phyloP scores from a whole-genome alignment of 2,329 filamentous ascomycete species.

The Alternaria gansuensis region DNA sequence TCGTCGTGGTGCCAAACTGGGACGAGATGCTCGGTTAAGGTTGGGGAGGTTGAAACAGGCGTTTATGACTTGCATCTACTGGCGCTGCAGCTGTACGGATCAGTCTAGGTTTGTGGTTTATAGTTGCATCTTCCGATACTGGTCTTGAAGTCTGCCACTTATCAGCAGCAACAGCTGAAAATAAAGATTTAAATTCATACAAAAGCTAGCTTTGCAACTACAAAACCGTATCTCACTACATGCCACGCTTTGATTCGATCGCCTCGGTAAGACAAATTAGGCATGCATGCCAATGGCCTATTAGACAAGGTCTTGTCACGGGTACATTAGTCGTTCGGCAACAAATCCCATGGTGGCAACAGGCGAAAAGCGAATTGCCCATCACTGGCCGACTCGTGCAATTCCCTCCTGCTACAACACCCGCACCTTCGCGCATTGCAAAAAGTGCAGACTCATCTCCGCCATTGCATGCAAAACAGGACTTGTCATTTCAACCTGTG shows the following conservation, averaged over 20 bases:
- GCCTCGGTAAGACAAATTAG: neutral
- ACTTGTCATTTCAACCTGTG: neutral
- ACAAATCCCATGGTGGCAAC: conserved; percentile 8
- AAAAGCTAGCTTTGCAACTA: neutral
- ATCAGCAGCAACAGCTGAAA: neutral
- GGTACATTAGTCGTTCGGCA: conserved; percentile 14
- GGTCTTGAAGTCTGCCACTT: neutral
- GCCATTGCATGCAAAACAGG: conserved; percentile 4
- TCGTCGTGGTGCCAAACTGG: conserved; percentile 70
- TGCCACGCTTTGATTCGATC: neutral
- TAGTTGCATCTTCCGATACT: neutral
- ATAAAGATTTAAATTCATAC: neutral
- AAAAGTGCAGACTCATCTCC: neutral
- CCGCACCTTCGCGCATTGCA: conserved; percentile 4
- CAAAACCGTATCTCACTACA: neutral
- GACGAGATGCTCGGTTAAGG: conserved; percentile 57
- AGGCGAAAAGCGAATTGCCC: conserved; percentile 5
- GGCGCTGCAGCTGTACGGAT: neutral
- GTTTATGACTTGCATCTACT: conserved; percentile 3
- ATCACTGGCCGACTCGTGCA: conserved; percentile 1
- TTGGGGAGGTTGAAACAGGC: neutral
- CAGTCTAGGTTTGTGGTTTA: neutral
- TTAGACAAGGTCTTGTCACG: conserved; percentile 9
- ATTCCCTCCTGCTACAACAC: conserved; percentile 9
- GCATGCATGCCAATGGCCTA: neutral